Evolutionary conservation across 257 asterid species (phyloP).

Genomic region (Agastache rugosa): DNA sequence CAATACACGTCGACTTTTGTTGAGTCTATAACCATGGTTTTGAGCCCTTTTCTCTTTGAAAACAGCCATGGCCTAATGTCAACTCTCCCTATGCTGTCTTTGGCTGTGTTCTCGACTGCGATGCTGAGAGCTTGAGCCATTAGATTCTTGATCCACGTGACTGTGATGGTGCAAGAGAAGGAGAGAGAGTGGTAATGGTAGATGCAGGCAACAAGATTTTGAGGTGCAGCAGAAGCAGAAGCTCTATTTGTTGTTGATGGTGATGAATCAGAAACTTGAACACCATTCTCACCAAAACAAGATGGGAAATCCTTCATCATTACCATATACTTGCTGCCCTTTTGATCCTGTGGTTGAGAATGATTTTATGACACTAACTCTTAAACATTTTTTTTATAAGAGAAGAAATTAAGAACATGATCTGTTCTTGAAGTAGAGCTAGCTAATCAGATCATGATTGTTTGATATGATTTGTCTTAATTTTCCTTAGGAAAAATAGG

Average conservation of each 20-base stretch:
- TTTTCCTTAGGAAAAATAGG: too few relatives aligned
- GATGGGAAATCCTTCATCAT: constrained; percentile 80
- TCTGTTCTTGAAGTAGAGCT: neutral
- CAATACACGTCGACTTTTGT: constrained; percentile 51
- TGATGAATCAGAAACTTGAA: constrained; percentile 58
- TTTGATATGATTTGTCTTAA: too few relatives aligned
- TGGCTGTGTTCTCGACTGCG: constrained; percentile 48
- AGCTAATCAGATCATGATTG: neutral
- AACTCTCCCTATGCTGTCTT: constrained; percentile 51
- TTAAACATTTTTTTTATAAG: neutral
- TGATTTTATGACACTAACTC: too few relatives aligned
- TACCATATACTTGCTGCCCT: constrained; percentile 15
- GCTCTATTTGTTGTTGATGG: constrained; percentile 39
- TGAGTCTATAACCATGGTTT: constrained; percentile 40
- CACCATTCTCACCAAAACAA: constrained; percentile 81
- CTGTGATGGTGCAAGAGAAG: constrained; percentile 56
- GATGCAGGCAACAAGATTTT: constrained; percentile 61
- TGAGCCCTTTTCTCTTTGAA: constrained; percentile 64
- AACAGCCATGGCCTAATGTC: constrained; percentile 80
- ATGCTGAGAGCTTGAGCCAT: constrained; percentile 67
- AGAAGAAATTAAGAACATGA: neutral
- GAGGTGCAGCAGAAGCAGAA: constrained; percentile 39
- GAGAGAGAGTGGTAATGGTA: constrained; percentile 49
- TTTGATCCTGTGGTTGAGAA: constrained; percentile 22
- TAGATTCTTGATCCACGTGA: constrained; percentile 64